Evolutionary conservation across 768 basidiomycete genomes (phyloP).

Genomic region (Pulveroboletus sp.): DNA sequence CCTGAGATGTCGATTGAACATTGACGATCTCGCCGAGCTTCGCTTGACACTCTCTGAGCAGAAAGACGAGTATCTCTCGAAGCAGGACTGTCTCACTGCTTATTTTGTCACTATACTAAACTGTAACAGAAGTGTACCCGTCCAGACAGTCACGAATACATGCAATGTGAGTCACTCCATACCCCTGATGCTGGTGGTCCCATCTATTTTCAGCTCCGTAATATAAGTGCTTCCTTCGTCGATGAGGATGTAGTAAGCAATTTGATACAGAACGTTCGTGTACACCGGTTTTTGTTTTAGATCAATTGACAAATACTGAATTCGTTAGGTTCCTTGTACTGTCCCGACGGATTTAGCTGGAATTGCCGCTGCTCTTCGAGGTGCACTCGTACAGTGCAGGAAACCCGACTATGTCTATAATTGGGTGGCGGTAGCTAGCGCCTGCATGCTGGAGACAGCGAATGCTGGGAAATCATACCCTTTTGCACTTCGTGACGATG

Average conservation of each 20-base stretch:
- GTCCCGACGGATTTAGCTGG: constrained; percentile 16
- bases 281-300: not conserved
- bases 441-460: constrained; percentile 15
- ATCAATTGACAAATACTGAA: not conserved
- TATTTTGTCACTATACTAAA: constrained; percentile 24
- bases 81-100: constrained; percentile 31
- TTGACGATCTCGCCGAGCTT: constrained; percentile 11
- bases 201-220: constrained; percentile 16
- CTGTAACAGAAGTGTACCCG: constrained; percentile 2
- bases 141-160: constrained; percentile 24
- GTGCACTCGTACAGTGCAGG: constrained; percentile 10
- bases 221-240: constrained; percentile 14
- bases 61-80: constrained; percentile 10
- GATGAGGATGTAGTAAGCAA: constrained; percentile 17
- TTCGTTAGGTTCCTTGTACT: constrained; percentile 6
- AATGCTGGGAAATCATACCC: constrained; percentile 16
- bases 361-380: constrained; percentile 17
- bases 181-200: not conserved
- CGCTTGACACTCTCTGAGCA: constrained; percentile 8
- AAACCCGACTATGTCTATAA: constrained; percentile 12
- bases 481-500: constrained; percentile 7
- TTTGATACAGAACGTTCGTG: constrained; percentile 19
- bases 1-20: constrained; percentile 15
- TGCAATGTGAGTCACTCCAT: constrained; percentile 22
- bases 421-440: constrained; percentile 18